Evolutionary conservation across 306 rosid species (phyloP).

Genomic region (Rubus parviflorus): DNA sequence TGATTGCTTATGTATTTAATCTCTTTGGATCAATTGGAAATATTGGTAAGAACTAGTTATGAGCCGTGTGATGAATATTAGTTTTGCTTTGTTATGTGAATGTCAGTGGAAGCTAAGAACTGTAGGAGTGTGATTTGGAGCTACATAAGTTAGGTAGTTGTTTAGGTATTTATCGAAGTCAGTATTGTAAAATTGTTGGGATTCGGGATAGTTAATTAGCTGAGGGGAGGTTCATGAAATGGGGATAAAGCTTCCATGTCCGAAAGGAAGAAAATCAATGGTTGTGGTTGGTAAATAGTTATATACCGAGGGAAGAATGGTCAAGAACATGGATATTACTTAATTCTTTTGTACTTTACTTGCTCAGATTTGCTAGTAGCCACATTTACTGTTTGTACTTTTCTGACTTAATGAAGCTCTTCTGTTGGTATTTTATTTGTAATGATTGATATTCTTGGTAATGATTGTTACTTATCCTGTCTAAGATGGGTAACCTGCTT

Average conservation of each 20-base stretch:
- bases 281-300: not conserved
- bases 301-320: not conserved
- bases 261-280: not conserved
- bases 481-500: conserved; percentile 13
- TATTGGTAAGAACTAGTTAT: not conserved
- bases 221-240: not conserved
- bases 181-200: not conserved
- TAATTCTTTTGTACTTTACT: not conserved
- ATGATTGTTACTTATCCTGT: not conserved
- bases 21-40: too few species aligned
- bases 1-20: not conserved
- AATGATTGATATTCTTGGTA: not conserved
- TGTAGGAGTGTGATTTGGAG: not conserved
- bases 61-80: not conserved
- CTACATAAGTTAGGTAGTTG: not conserved
- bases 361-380: not conserved
- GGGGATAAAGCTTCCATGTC: not conserved
- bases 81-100: not conserved
- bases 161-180: not conserved
- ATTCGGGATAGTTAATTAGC: not conserved
- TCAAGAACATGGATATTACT: not conserved
- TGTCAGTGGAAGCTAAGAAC: not conserved
- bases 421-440: not conserved
- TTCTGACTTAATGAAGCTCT: too few species aligned
- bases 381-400: not conserved